Base-by-base conservation (phyloP, 768 basidiomycete genomes). In the Podaxis mareebaensis region DNA sequence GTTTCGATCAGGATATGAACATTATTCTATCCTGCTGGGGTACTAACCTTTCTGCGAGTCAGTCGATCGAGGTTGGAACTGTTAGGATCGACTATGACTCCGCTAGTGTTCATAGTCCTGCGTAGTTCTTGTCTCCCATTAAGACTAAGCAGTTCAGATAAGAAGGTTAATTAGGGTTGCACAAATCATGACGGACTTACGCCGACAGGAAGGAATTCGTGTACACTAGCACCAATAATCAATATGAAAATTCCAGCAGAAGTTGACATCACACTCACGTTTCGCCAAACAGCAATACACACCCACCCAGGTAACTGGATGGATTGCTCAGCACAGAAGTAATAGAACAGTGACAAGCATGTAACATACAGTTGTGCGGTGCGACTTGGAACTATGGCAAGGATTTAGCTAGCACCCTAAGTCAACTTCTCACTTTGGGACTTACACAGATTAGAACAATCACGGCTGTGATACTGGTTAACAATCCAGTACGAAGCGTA, bases 281-380 rank as follows among this genome's bases (percentile, higher is more conserved):
- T 75, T 74, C 2, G 75, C 74, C 4, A 76, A 65, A 57, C 73
- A 71, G 1, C 72, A 71, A 58, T 77, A 75, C 3, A 72, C 58
- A 17, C 68, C 75, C 3, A 73, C 67, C 76, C 75, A 77, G 30
- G 75, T 60, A 55, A 73, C 74, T 76, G 60, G 42, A 17, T 20
- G 17, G 28, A 30, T 12, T 42, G 5, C 13, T 17, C 26, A 12
- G 30, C n/a, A 33, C 5, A 2, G 49, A 24, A n/a, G 42, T 15
- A 10, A 49, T n/a, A 10, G 64, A 20, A 6, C 7, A 33, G 13
- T 39, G 52, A 3, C 51, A 28, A 13, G 20, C 7, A 24, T 26
- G 53, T 39, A 56, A 49, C 71, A 15, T 54, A 72, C 72, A 65
- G 30, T 68, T 74, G 3, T 64, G 39, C 1, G 70, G 69, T 64